These are phyloP conservation scores for Populus deltoides DNA, from an alignment of 345 rosid genomes.

Conservation along the genomic window DNA sequence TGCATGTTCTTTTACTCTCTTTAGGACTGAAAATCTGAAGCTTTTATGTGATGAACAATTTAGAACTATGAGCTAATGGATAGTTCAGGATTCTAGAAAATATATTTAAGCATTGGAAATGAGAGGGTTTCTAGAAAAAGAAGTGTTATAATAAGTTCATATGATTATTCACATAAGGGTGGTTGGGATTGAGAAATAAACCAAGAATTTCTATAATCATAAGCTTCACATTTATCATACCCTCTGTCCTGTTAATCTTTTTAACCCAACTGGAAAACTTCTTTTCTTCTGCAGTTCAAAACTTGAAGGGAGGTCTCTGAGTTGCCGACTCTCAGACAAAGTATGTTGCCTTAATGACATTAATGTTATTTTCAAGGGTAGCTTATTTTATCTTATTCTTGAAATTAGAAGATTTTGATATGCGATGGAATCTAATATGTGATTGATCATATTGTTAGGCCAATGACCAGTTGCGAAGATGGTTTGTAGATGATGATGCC, in stretches of 20 bases:
- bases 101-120: neutral
- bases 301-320: constrained; percentile 69
- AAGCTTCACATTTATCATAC: neutral
- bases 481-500: constrained; percentile 69
- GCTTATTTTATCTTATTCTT: neutral
- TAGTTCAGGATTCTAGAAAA: neutral
- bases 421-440: constrained; percentile 3
- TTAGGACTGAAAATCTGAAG: neutral
- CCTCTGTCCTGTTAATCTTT: neutral
- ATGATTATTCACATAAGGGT: neutral
- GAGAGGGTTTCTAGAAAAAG: neutral
- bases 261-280: neutral
- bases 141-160: neutral
- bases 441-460: constrained; percentile 34
- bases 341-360: constrained; percentile 32
- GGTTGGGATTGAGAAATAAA: neutral
- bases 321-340: constrained; percentile 86
- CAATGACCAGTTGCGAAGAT: constrained; percentile 37
- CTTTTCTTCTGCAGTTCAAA: constrained; percentile 53
- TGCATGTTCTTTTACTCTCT: neutral
- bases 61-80: neutral
- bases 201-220: neutral
- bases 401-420: neutral
- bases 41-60: neutral
- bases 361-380: neutral